Base-by-base conservation (phyloP, 371 early-diverging fungal genomes). In the Mortierella sp. region DNA sequence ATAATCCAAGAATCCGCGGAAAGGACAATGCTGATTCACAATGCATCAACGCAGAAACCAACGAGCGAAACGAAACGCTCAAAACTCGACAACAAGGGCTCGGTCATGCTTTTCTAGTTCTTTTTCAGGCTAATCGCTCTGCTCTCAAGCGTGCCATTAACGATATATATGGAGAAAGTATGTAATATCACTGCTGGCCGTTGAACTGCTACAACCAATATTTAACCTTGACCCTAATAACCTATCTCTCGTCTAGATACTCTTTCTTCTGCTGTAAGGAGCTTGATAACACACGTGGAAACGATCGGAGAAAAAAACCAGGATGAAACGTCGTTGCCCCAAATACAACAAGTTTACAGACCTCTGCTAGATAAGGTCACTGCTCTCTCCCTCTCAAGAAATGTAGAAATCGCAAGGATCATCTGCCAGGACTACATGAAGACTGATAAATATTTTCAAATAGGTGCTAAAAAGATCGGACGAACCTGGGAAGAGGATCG, bases 391-490 rank as follows among this genome's bases (percentile, higher is more conserved):
- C n/a, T 30, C n/a, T 54, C 10, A 12, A n/a, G 18, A 12, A n/a
- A 12, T 24, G 1, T 20, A 10, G 11, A n/a, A 52, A 24, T 16
- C 45, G 12, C 22, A 6, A 54, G 55, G 55, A n/a, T 54, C 55
- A 35, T 35, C 35, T 35, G 35, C 35, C 6, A 35, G 6, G 35
- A 8, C 6, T 3, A 8, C 1, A 1, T 18, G 3, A 32, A 14
- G 20, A 20, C 18, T 22, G 20, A 40, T 8, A 5, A 14, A 40
- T 14, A 47, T 54, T 16, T 12, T 30, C 14, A 8, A 22, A n/a
- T 72, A 79, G 80, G 52, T 72, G 16, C 60, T 79, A 43, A 79
- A 72, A 26, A 74, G 71, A 58, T 59, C 72, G 3, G 75, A 72
- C 22, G 72, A 72, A 11, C 14, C 51, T 20, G 72, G 37, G 30